These are phyloP conservation scores for Penicillium paradoxum DNA, from an alignment of 495 filamentous ascomycete species.

Conservation along the genomic window DNA sequence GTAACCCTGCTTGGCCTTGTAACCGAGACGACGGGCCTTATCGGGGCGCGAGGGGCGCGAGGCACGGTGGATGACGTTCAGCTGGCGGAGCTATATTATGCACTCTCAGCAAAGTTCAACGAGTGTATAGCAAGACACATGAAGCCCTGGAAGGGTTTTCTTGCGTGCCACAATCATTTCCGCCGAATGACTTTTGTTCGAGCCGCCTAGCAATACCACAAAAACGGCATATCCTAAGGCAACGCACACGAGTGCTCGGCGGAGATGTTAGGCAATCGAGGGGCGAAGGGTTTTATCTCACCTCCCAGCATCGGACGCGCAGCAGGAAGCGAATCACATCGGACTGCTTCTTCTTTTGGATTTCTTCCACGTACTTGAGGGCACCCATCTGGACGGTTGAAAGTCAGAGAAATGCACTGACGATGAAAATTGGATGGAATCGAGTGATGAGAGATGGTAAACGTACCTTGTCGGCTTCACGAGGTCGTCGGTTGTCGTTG, in stretches of 20 bases:
- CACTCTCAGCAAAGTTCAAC: conserved; percentile 99
- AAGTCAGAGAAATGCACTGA: conserved; percentile 10
- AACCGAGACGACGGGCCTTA: conserved; percentile 98
- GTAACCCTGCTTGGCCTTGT: conserved; percentile 99
- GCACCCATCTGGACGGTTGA: conserved; percentile 65
- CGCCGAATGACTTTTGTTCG: conserved; percentile 35
- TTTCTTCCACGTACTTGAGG: conserved; percentile 99
- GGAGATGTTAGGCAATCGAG: conserved; percentile 47
- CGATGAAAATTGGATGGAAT: background rate
- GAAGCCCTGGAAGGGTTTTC: conserved; percentile 24
- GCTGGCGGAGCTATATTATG: conserved; percentile 98
- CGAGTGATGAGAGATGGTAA: background rate
- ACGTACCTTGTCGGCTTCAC: conserved; percentile 50
- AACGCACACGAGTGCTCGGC: conserved; percentile 43
- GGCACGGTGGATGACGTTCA: conserved; percentile 98
- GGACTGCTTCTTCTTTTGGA: conserved; percentile 99
- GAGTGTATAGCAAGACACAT: conserved; percentile 90
- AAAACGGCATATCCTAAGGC: conserved; percentile 38
- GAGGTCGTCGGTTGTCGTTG: conserved; percentile 47
- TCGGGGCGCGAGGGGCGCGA: conserved; percentile 97
- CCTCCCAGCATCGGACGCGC: conserved; percentile 99
- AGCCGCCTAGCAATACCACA: conserved; percentile 36
- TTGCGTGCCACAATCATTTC: conserved; percentile 46
- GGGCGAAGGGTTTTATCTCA: conserved; percentile 61
- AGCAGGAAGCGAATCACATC: conserved; percentile 99